Percentiles rank a stretch among this genome's conserved stretches.
These are phyloP conservation scores for Suhomyces pyralidae DNA, from an alignment of 805 yeast species.

Conservation along the genomic window DNA sequence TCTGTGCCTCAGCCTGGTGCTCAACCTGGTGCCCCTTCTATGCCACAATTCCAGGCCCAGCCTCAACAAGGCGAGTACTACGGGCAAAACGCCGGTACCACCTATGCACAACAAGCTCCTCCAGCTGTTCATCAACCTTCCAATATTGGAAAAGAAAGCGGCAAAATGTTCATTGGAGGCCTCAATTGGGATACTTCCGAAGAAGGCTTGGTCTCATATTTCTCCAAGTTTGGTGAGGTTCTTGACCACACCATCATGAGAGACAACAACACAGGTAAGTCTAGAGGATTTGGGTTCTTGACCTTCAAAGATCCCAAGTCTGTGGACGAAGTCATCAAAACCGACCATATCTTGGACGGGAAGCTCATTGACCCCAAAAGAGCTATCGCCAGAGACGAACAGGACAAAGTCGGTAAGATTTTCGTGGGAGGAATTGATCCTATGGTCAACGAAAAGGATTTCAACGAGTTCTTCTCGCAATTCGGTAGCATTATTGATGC, in stretches of 20 bases:
- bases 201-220: slow-evolving; percentile 76
- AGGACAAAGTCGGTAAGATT: slow-evolving; percentile 93
- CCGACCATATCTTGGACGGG: slow-evolving; percentile 89
- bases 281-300: slow-evolving; percentile 93
- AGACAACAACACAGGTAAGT: slow-evolving; percentile 79
- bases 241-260: slow-evolving; percentile 89
- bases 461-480: slow-evolving; percentile 78
- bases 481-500: slow-evolving; percentile 93
- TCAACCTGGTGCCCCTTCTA: slow-evolving; percentile 3
- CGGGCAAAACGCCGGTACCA: neutral
- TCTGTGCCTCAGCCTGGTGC: slow-evolving; percentile 14
- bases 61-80: neutral
- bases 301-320: slow-evolving; percentile 79
- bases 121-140: slow-evolving; percentile 22
- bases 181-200: slow-evolving; percentile 97
- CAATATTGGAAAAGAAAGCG: slow-evolving; percentile 55
- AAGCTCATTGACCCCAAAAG: slow-evolving; percentile 96
- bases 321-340: slow-evolving; percentile 81
- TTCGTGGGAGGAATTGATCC: slow-evolving; percentile 97
- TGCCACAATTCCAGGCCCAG: slow-evolving; percentile 1
- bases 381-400: slow-evolving; percentile 96
- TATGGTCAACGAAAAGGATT: slow-evolving; percentile 87
- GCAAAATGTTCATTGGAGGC: slow-evolving; percentile 95
- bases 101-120: slow-evolving; percentile 5
- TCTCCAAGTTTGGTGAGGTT: slow-evolving; percentile 85